Conservation (phyloP, 1,284 basidiomycete genomes). For the Melanopsichium pennsylvanicum region DNA sequence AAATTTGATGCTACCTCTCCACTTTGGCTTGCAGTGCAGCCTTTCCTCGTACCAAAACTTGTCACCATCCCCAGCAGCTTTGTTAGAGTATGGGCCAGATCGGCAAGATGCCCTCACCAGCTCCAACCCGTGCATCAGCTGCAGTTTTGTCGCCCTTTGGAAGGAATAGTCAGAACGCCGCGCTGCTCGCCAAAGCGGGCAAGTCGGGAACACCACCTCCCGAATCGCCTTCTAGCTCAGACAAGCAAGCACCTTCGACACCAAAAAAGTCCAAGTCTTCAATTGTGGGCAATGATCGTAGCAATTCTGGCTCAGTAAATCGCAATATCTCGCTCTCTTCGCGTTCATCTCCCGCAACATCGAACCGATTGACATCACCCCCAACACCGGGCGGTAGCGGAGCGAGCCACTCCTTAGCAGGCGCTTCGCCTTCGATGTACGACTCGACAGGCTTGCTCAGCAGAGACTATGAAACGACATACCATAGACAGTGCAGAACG, state of each 20-base stretch:
- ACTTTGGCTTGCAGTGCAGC: slow-evolving; percentile 3
- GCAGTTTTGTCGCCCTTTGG: slow-evolving; percentile 46
- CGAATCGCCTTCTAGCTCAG: slow-evolving; percentile 6
- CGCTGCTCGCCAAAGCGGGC: slow-evolving; percentile 32
- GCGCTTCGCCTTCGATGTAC: slow-evolving; percentile 19
- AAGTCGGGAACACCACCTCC: slow-evolving; percentile 28
- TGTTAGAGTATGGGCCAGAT: no score
- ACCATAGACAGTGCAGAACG: slow-evolving; percentile 50
- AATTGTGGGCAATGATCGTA: slow-evolving; percentile 9
- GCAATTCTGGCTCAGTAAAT: slow-evolving; percentile 6
- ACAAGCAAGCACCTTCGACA: slow-evolving; percentile 18
- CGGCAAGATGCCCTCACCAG: slow-evolving; percentile 18
- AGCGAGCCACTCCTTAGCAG: neutral
- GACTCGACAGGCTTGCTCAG: slow-evolving; percentile 41
- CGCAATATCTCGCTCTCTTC: slow-evolving; percentile 39
- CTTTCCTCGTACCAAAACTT: no score
- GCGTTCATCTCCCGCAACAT: slow-evolving; percentile 20
- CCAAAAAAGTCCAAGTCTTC: slow-evolving; percentile 23
- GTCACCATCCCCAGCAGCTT: neutral
- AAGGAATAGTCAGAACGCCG: slow-evolving; percentile 48
- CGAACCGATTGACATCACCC: slow-evolving; percentile 15
- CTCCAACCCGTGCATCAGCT: slow-evolving; percentile 16
- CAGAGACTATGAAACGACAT: slow-evolving; percentile 51
- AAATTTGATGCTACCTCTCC: slow-evolving; percentile 17
- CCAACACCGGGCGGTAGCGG: slow-evolving; percentile 13